Evolutionary conservation across 2,329 filamentous ascomycete species (phyloP), one percentile per base, ranked within the genome.

Genomic region (Nemania serpens): DNA sequence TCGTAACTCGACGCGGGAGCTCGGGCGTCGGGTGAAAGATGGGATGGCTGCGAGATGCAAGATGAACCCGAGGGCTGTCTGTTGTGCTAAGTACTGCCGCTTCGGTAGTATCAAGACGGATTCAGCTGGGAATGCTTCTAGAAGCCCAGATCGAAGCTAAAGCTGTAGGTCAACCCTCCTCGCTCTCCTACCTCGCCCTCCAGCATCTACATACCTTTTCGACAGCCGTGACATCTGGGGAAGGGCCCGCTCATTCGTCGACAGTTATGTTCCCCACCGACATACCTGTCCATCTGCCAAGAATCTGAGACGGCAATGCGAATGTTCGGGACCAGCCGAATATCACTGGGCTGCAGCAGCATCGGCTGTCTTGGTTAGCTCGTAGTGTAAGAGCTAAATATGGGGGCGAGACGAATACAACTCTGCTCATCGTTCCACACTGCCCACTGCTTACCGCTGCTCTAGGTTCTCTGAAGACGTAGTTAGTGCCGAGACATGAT

Each of bases 51-150:
- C n/a, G 5, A 46, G 25, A 17, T 39, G 29, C 41, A 58, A 36
- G 37, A 20, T 41, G 51, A 37, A 50, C 53, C 55, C 59, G 55
- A 47, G 41, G 45, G 55, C 36, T 33, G n/a, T 34, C 52, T 47
- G 56, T 45, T 11, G 20, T 62, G 61, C 54, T 59, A 29, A 29
- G 25, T 29, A 29, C 25, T 29, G 7, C 25, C 25, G 7, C 25
- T 29, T 29, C 7, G 25, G 25, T 29, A 29, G 25, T 7, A 29
- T 29, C 25, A 29, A 29, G 25, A 29, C 25, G 25, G 25, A 7
- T 29, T 29, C 48, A 59, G 62, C 55, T 65, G 33, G 43, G 49
- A 61, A 64, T 51, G 42, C 50, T 64, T 61, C 61, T 64, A 64
- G 59, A 64, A 64, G 52, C 39, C 49, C 13, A 58, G 59, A 57